Evolutionary conservation across 75 land plant species (phyloP), one percentile per base, ranked within the genome.

Genomic region (Larix kaempferi): DNA sequence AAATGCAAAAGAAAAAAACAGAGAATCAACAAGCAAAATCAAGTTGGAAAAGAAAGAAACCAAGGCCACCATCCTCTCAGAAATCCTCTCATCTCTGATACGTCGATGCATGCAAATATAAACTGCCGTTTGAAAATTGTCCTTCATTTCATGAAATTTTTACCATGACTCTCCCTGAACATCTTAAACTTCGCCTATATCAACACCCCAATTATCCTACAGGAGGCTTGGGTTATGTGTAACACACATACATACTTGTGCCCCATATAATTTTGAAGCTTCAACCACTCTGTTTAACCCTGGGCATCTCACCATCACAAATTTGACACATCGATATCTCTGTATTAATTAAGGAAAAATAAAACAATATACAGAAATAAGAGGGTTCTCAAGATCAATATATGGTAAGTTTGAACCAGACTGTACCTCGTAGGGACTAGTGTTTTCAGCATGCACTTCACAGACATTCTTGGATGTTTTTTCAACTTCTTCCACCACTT

Each of bases 351-450:
- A 69, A 12, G 39, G 72, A 69, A 69, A 69, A 69, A 69, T 69
- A 69, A 69, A 69, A 10, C 72, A 69, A 69, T 69, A 49, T 41
- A 69, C 16, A 27, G 52, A 69, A 39, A 69, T 69, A 69, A 69
- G 72, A 33, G 72, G 72, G 23, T 69, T 69, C 1, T 69, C 72
- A n/a, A 69, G 23, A 10, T 69, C 72, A 69, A 69, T n/a, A 10
- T 49, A 52, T n/a, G 72, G 72, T 23, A 69, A 39, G 52, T 41
- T 39, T 52, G 72, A 39, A n/a, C n/a, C 72, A n/a, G 15, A 37
- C 25, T 69, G 39, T 19, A n/a, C 44, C 72, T 69, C 72, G 0
- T 23, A 39, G 3, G n/a, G 21, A 39, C 23, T 39, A 37, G 72
- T 52, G n/a, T 19, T 69, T 39, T 69, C 49, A 69, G 72, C 52